phyloP scores from a whole-genome alignment of 495 filamentous ascomycete species.

The Oidiodendron maius region DNA sequence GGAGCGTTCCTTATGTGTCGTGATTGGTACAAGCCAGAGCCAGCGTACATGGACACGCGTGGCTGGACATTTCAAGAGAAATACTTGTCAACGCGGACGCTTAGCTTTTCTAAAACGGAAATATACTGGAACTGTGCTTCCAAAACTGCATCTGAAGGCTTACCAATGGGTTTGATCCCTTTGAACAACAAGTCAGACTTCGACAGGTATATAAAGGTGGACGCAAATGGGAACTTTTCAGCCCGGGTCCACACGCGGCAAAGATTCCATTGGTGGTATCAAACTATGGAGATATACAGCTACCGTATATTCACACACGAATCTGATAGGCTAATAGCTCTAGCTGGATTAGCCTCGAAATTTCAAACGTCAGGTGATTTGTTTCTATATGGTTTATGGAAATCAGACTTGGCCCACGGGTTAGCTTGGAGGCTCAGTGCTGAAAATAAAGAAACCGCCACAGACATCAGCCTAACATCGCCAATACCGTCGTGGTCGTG shows the following conservation, averaged over 20 bases:
- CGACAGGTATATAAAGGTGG: not conserved
- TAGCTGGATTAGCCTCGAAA: not conserved
- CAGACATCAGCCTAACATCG: too few species aligned
- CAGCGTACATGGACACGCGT: not conserved
- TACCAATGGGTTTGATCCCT: not conserved
- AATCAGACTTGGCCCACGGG: not conserved
- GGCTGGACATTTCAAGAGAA: constrained; percentile 10
- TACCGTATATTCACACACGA: not conserved
- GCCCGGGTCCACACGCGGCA: not conserved
- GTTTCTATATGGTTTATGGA: constrained; percentile 6
- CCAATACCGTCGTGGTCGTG: constrained; percentile 1
- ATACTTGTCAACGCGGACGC: constrained; percentile 1
- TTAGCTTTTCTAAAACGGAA: not conserved
- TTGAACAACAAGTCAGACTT: constrained; percentile 7
- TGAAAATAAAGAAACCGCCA: too few species aligned
- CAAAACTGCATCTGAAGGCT: constrained; percentile 1
- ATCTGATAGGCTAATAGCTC: constrained; percentile 5
- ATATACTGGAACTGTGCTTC: constrained; percentile 3
- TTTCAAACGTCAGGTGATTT: not conserved
- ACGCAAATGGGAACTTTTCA: not conserved
- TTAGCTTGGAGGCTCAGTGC: not conserved
- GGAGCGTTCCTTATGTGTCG: not conserved
- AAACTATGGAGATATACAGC: not conserved
- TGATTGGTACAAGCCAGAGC: not conserved
- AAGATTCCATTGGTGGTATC: constrained; percentile 1